Conservation (phyloP, 176 grass and related monocot species). For the Carex littledalei region DNA sequence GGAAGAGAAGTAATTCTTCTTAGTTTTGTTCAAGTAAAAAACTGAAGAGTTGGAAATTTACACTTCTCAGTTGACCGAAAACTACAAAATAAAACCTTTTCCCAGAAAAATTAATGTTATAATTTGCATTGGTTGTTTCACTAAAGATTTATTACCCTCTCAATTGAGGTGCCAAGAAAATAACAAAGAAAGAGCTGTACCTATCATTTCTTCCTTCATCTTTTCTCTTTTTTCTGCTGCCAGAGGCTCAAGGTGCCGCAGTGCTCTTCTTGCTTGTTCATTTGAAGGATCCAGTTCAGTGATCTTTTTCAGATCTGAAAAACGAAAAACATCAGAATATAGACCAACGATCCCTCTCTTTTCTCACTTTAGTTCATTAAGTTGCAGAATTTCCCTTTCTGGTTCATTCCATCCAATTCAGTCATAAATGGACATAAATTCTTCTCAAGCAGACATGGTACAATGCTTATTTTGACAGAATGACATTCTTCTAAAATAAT, state of each 20-base stretch:
- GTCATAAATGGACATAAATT: background rate
- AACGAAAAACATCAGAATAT: slow-evolving; percentile 9
- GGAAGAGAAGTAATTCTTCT: background rate
- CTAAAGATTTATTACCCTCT: background rate
- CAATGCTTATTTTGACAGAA: background rate
- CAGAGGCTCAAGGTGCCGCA: slow-evolving; percentile 67
- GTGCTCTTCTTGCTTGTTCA: slow-evolving; percentile 64
- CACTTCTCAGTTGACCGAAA: background rate
- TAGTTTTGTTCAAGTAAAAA: background rate
- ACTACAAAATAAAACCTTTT: background rate
- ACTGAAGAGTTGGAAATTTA: background rate
- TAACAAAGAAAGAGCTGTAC: slow-evolving; percentile 28
- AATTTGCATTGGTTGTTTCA: background rate
- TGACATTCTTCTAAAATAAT: background rate
- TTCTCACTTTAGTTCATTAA: background rate
- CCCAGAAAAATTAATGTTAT: background rate
- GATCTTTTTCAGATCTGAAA: slow-evolving; percentile 83
- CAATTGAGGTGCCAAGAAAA: background rate
- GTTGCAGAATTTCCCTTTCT: background rate
- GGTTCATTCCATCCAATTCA: background rate
- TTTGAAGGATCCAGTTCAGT: slow-evolving; percentile 69
- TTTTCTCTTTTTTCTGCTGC: slow-evolving; percentile 93
- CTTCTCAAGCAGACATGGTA: background rate
- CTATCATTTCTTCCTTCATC: slow-evolving; percentile 98
- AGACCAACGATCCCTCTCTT: background rate